Evolutionary conservation across 2,329 filamentous ascomycete species (phyloP).

Genomic region (Nemania diffusa): DNA sequence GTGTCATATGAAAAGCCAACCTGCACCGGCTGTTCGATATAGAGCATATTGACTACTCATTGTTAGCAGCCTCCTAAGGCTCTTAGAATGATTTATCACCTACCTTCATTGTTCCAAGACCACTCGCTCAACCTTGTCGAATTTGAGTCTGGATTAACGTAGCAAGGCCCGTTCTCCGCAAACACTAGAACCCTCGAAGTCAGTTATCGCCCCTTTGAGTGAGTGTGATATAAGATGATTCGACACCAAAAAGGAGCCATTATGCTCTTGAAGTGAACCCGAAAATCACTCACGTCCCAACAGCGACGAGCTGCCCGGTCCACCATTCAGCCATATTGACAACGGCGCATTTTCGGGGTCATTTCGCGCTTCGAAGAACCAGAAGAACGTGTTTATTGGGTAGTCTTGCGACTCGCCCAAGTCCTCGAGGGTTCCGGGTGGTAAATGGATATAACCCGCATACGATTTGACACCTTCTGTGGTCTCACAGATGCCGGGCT

Average conservation of each 20-base stretch:
- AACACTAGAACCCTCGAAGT: slow-evolving; percentile 49
- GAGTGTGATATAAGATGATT: neutral
- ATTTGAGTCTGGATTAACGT: slow-evolving; percentile 57
- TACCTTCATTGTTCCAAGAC: slow-evolving; percentile 63
- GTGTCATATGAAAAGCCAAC: slow-evolving; percentile 71
- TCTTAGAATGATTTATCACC: slow-evolving; percentile 10
- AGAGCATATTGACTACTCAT: slow-evolving; percentile 62
- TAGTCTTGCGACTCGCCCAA: slow-evolving; percentile 59
- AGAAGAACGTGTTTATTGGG: slow-evolving; percentile 58
- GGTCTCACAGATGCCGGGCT: slow-evolving; percentile 67
- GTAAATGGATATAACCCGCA: slow-evolving; percentile 68
- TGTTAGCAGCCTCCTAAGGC: slow-evolving; percentile 9
- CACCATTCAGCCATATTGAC: slow-evolving; percentile 69
- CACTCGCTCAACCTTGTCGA: slow-evolving; percentile 64
- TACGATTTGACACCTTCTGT: slow-evolving; percentile 69
- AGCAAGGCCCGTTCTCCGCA: slow-evolving; percentile 61
- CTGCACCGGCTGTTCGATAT: slow-evolving; percentile 67
- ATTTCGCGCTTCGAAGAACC: slow-evolving; percentile 51
- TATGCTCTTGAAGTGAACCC: neutral
- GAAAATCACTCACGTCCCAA: slow-evolving; percentile 47
- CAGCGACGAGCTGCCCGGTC: slow-evolving; percentile 68
- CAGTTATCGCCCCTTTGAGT: neutral
- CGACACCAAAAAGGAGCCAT: neutral
- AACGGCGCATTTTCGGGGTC: slow-evolving; percentile 51
- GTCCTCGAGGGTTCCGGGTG: slow-evolving; percentile 53